Conservation (phyloP, 805 yeast genomes). For the Jamesozyma piceae region DNA sequence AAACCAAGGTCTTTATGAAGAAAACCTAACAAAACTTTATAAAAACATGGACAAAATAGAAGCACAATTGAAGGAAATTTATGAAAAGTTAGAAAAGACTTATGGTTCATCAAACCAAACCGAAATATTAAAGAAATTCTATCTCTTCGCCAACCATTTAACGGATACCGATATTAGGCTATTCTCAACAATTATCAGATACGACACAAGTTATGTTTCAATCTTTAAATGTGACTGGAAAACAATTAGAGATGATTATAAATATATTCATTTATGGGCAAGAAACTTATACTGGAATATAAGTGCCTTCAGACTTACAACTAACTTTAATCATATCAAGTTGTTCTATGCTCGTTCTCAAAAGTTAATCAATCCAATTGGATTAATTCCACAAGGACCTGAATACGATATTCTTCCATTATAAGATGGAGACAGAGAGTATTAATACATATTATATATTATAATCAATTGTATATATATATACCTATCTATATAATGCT, state of each 20-base stretch:
- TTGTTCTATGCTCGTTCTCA: constrained; percentile 84
- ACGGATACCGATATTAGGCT: constrained; percentile 89
- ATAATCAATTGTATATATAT: neutral
- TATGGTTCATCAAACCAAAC: constrained; percentile 9
- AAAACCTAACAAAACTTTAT: constrained; percentile 55
- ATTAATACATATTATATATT: neutral
- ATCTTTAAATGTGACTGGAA: constrained; percentile 88
- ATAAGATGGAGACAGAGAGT: neutral
- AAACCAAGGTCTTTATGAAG: constrained; percentile 70
- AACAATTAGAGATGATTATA: constrained; percentile 70
- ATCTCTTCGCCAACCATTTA: constrained; percentile 50
- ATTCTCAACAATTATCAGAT: constrained; percentile 77
- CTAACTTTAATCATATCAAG: constrained; percentile 87
- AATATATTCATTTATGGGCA: constrained; percentile 69
- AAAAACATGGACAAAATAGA: constrained; percentile 63
- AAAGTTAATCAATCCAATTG: constrained; percentile 62
- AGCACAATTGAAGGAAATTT: constrained; percentile 40
- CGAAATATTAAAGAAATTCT: constrained; percentile 27
- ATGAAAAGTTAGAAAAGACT: constrained; percentile 19
- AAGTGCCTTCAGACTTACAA: constrained; percentile 65
- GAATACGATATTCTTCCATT: constrained; percentile 47
- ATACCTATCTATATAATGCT: neutral
- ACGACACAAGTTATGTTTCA: constrained; percentile 86
- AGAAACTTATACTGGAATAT: constrained; percentile 71
- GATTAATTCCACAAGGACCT: constrained; percentile 85